Base-by-base conservation (phyloP, 768 basidiomycete genomes). In the Cubamyces lactineus region DNA sequence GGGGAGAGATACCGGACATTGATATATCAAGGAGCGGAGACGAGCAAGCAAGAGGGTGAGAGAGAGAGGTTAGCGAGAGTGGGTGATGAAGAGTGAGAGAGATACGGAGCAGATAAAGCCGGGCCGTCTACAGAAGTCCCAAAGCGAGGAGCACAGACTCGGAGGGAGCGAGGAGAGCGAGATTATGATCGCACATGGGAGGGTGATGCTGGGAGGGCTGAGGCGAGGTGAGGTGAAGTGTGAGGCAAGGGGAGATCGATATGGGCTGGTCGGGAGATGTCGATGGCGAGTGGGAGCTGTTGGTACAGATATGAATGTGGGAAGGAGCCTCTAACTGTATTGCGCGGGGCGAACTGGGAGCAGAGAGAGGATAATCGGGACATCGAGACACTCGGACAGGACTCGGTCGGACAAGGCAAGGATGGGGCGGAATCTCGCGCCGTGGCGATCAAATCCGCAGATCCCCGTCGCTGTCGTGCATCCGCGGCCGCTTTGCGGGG, bases 401-500 rank as follows among this genome's bases (percentile, higher is more conserved):
- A 21, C 43, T 45, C 19, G 17, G 28, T 7, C 28, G n/a, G n/a
- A n/a, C n/a, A n/a, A n/a, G n/a, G n/a, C n/a, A n/a, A n/a, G n/a
- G n/a, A n/a, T n/a, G n/a, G n/a, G n/a, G 28, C 34, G 34, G 34
- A 34, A 34, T 34, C 34, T 34, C 34, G 34, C 34, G 34, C 34
- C 34, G 34, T 34, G 45, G 3, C 39, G 34, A 26, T 62, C 67
- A 72, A 50, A 62, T 66, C 59, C 63, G 63, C 63, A 65, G 53
- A 53, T 72, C 72, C 59, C 82, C 82, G 64, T 85, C 85, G 64
- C 84, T 85, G 65, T 75, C 69, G 56, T 82, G 79, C 62, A 81
- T 74, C 67, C 84, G 83, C 66, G 79, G 82, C 65, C 83, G 80
- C 70, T 84, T 84, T 40, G 67, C 68, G 3, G 70, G 62, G 56